Evolutionary conservation across 345 rosid species (phyloP).

Genomic region (Streptanthus diversifolius): DNA sequence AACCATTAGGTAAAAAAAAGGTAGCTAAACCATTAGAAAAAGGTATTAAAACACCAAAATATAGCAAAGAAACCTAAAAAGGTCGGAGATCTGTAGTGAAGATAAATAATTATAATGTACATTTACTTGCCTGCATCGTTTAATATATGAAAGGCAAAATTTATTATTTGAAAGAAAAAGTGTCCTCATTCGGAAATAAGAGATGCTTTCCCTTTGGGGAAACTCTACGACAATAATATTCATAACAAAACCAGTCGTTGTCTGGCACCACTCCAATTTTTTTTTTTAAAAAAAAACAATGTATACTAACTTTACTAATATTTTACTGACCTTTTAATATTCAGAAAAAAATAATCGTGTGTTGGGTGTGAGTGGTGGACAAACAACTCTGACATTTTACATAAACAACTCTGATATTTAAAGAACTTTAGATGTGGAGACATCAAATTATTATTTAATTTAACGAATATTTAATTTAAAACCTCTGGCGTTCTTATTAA

Average conservation of each 20-base stretch:
- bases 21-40: conserved; percentile 24
- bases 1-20: conserved; percentile 23
- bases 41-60: conserved; percentile 7
- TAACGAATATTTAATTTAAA: not conserved
- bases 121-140: conserved; percentile 6
- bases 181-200: conserved; percentile 33
- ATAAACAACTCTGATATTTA: conserved; percentile 16
- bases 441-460: conserved; percentile 4
- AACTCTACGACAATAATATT: conserved; percentile 29
- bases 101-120: conserved; percentile 1
- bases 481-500: conserved; percentile 2
- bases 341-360: conserved; percentile 15
- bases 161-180: not conserved
- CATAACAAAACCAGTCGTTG: conserved; percentile 34
- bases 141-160: conserved; percentile 13
- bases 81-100: conserved; percentile 14
- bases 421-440: conserved; percentile 6
- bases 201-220: conserved; percentile 39
- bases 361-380: conserved; percentile 44
- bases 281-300: not conserved
- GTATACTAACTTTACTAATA: conserved; percentile 20
- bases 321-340: conserved; percentile 11
- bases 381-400: conserved; percentile 36
- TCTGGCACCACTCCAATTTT: conserved; percentile 33
- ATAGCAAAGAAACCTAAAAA: conserved; percentile 18